phyloP scores from a whole-genome alignment of 75 land plant species.

The Ceratopteris richardii region DNA sequence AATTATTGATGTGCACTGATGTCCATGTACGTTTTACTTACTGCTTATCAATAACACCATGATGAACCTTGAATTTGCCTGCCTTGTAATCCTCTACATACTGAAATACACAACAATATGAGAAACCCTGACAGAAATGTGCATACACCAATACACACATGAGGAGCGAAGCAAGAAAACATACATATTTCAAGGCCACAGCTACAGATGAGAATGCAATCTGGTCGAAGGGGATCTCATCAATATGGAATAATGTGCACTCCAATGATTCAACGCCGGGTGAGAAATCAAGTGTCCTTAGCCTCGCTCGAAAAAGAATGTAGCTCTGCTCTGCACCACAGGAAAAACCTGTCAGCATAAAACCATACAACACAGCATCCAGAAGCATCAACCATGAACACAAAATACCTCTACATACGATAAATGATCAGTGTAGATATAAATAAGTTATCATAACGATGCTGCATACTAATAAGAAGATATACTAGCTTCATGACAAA shows the following conservation, averaged over 20 bases:
- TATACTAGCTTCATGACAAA: no score
- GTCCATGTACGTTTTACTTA: no score
- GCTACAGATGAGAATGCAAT: conserved; percentile 84
- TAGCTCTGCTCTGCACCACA: conserved; percentile 77
- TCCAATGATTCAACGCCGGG: conserved; percentile 90
- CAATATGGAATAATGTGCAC: conserved; percentile 61
- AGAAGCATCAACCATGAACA: no score
- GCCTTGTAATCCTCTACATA: conserved; percentile 67
- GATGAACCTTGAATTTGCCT: conserved; percentile 63
- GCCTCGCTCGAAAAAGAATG: conserved; percentile 75
- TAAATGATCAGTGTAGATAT: no score
- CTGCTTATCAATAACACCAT: conserved; percentile 85
- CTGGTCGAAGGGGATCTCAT: conserved; percentile 84
- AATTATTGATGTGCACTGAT: no score
- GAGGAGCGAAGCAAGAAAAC: background rate
- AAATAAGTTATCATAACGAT: no score
- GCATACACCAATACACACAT: no score
- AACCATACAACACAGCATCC: no score
- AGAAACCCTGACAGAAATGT: background rate
- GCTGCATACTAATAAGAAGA: no score
- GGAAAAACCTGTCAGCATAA: no score
- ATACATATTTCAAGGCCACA: conserved; percentile 79
- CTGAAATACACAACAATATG: conserved; percentile 37
- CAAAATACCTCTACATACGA: no score
- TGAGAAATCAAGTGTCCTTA: conserved; percentile 76